phyloP scores from a whole-genome alignment of 768 basidiomycete genomes.

The Polyporus arcularius region DNA sequence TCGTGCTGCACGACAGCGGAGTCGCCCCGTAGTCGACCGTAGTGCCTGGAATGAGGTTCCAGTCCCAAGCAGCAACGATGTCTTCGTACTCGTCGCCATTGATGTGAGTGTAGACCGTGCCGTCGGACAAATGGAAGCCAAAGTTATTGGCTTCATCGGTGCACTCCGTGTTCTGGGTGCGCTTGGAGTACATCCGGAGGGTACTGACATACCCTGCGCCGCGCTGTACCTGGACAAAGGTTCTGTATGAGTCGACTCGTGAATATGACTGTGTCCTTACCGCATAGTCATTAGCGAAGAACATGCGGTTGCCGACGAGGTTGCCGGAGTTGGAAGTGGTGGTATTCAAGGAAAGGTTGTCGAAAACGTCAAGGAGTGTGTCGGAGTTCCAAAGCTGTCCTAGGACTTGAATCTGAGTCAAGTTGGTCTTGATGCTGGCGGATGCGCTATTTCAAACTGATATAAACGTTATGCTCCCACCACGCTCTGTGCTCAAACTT shows the following conservation, averaged over 20 bases:
- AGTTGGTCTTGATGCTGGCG: constrained; percentile 52
- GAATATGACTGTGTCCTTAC: constrained; percentile 30
- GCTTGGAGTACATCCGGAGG: constrained; percentile 59
- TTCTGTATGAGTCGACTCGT: not conserved
- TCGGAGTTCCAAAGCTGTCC: constrained; percentile 53
- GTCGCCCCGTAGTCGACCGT: constrained; percentile 64
- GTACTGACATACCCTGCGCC: constrained; percentile 59
- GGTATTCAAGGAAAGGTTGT: constrained; percentile 37
- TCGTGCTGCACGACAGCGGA: constrained; percentile 44
- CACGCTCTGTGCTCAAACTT: constrained; percentile 10
- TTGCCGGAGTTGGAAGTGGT: constrained; percentile 57
- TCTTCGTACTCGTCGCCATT: constrained; percentile 69
- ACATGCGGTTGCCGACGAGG: constrained; percentile 59
- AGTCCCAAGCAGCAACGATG: constrained; percentile 69
- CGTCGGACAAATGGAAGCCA: constrained; percentile 71
- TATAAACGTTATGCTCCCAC: not conserved
- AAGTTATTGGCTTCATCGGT: constrained; percentile 60
- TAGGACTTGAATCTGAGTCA: constrained; percentile 51
- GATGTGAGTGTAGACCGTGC: constrained; percentile 58
- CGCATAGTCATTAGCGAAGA: constrained; percentile 69
- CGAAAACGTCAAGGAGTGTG: constrained; percentile 41
- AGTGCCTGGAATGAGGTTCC: constrained; percentile 70
- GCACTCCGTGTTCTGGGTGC: constrained; percentile 65
- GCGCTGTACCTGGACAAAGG: constrained; percentile 53
- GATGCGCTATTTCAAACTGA: constrained; percentile 44